phyloP scores from a whole-genome alignment of 495 filamentous ascomycete species.

The Daldinia loculata region DNA sequence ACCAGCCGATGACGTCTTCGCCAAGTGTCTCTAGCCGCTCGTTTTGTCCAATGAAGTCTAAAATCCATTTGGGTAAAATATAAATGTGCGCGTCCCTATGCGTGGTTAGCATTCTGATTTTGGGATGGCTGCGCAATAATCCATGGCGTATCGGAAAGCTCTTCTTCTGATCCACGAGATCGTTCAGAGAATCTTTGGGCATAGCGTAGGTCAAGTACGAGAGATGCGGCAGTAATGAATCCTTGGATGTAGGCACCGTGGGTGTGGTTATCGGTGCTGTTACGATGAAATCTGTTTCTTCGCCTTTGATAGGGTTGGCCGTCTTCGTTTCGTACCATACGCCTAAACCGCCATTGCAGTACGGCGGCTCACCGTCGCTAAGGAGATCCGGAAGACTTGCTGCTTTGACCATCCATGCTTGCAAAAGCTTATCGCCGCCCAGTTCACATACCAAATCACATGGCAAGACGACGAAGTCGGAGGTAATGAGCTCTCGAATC shows the following conservation, averaged over 20 bases:
- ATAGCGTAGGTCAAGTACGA: constrained; percentile 74
- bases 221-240: constrained; percentile 69
- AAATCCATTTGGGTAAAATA: constrained; percentile 89
- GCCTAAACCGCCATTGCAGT: constrained; percentile 73
- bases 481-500: constrained; percentile 72
- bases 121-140: constrained; percentile 73
- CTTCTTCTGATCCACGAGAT: constrained; percentile 75
- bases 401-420: constrained; percentile 91
- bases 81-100: constrained; percentile 93
- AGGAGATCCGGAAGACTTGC: constrained; percentile 65
- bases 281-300: constrained; percentile 89
- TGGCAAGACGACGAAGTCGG: constrained; percentile 88
- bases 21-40: constrained; percentile 83
- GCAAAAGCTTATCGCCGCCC: constrained; percentile 78
- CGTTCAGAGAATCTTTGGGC: constrained; percentile 86
- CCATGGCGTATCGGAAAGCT: constrained; percentile 74
- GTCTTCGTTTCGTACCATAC: constrained; percentile 91
- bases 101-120: constrained; percentile 78
- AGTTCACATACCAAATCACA: constrained; percentile 95
- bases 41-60: constrained; percentile 79
- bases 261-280: constrained; percentile 69
- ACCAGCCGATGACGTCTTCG: constrained; percentile 93
- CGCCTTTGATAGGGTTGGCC: constrained; percentile 78
- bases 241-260: constrained; percentile 63
- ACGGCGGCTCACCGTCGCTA: constrained; percentile 48